Evolutionary conservation across 306 rosid genomes (phyloP), one percentile per base, ranked within the genome.

Genomic region (Vigna mungo): DNA sequence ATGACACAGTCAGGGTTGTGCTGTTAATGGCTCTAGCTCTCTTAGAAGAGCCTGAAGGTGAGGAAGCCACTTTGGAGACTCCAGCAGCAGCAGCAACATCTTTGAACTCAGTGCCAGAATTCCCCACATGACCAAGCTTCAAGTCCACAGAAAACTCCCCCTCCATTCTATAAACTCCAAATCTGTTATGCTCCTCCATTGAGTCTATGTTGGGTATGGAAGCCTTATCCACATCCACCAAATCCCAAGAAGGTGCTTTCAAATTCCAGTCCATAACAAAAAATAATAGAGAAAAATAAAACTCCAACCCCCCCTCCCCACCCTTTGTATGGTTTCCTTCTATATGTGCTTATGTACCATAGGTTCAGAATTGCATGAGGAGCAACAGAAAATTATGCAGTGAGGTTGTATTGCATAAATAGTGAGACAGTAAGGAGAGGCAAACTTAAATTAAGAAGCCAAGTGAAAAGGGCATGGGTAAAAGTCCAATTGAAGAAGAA

Each of bases 141-240:
- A 93, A 87, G 83, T 93, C 98, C 56, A 93, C 91, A 51, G 91
- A 89, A 84, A 93, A 93, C 41, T 72, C 89, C 61, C 88, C 90
- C 25, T 59, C 72, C 58, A 39, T 68, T 51, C 75, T 82, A 53
- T 81, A 83, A 66, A 76, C 89, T 17, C 83, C 92, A 81, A 82
- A 82, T 80, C 83, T 83, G 80, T 81, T 80, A 65, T 90, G 83
- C 67, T 84, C 87, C 76, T 82, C 89, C 64, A 74, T 80, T 41
- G 82, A 71, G 68, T 59, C 89, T 37, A 84, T 72, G 92, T 64
- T 86, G 53, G 86, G 80, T 51, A 83, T 78, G 43, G 86, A 79
- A 80, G 86, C 89, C 79, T 69, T 75, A 25, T 68, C 76, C 65
- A 77, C 30, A 77, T 48, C 81, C 44, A 12, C 59, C 37, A 78